Base-by-base conservation (phyloP, 352 stramenopile species). In the Globisporangium megalacanthum region DNA sequence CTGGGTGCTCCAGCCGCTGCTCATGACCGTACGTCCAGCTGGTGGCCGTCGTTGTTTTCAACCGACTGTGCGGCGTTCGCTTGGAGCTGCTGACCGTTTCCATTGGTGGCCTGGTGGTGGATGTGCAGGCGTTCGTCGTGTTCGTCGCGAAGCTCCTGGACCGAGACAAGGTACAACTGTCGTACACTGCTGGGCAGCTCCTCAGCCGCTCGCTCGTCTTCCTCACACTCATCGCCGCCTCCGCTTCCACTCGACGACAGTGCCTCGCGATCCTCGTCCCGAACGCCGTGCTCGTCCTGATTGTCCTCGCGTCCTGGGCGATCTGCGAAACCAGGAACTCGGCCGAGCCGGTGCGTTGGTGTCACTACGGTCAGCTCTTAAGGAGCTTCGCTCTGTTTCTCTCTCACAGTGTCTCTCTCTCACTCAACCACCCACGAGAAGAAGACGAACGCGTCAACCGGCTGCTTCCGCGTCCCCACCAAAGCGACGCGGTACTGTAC, bases 401-500 rank as follows among this genome's bases (percentile, higher is more conserved):
- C 11, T 39, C 42, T 47, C n/a, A 31, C 17, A 36, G 4, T 54
- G 22, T n/a, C n/a, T n/a, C n/a, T n/a, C n/a, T n/a, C 50, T 50
- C 20, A 20, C 35, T 42, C 4, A 11, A 47, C 42, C 42, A 48
- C 42, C 13, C 42, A 5, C 42, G 22, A 1, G 17, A 25, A 48
- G 42, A 48, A 39, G 48, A 41, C 85, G 72, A 86, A 64, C 55
- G 58, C 68, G 3, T 61, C 71, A 19, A 64, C 51, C 1, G 75
- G 72, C 5, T 52, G 81, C 10, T 58, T 95, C 6, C 65, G 58
- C 35, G 59, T 86, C 41, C 80, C 84, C 2, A 42, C 58, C 17
- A 90, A 94, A 56, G 73, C 77, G 55, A 80, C 68, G 13, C 74
- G 86, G 1, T 94, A 94, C 64, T 95, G 83, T 66, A 86, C 79